Percentiles rank a stretch among this genome's conserved stretches.
Evolutionary conservation across 768 basidiomycete genomes (phyloP).

Genomic region (Megacollybia marginata): DNA sequence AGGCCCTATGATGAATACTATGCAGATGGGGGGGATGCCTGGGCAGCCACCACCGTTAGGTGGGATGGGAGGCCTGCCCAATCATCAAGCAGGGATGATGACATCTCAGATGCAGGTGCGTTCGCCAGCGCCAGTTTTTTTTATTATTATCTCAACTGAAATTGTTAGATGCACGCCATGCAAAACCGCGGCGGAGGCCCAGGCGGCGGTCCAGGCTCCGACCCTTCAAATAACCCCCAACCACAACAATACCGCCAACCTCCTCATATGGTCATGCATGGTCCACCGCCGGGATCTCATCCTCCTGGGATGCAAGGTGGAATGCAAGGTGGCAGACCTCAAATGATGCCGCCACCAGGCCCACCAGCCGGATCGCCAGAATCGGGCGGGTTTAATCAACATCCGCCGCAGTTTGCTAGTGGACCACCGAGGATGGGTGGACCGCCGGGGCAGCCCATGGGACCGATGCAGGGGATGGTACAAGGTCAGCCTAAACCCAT

Average conservation of each 20-base stretch:
- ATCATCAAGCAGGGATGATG: conserved; percentile 25
- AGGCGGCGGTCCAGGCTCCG: neutral
- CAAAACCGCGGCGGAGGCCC: neutral
- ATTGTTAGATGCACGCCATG: neutral
- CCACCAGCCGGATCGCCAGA: no score
- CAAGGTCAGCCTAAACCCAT: conserved; percentile 26
- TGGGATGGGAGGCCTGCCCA: conserved; percentile 23
- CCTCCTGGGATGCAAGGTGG: no score
- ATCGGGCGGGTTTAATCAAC: neutral
- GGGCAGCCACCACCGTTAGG: conserved; percentile 23
- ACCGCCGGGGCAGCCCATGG: conserved; percentile 20
- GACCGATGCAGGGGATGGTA: conserved; percentile 23
- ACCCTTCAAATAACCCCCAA: conserved; percentile 4
- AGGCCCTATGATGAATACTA: no score
- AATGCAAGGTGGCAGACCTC: no score
- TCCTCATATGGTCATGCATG: neutral
- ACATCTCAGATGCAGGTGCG: conserved; percentile 30
- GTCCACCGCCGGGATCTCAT: neutral
- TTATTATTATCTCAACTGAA: no score
- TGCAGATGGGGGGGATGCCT: conserved; percentile 1
- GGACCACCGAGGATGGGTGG: conserved; percentile 6
- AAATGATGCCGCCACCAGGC: no score
- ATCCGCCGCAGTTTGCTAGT: conserved; percentile 6
- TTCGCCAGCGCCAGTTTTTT: neutral
- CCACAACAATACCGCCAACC: neutral